Evolutionary conservation across 2,329 filamentous ascomycete genomes (phyloP).

Genomic region (Fusarium sp.): DNA sequence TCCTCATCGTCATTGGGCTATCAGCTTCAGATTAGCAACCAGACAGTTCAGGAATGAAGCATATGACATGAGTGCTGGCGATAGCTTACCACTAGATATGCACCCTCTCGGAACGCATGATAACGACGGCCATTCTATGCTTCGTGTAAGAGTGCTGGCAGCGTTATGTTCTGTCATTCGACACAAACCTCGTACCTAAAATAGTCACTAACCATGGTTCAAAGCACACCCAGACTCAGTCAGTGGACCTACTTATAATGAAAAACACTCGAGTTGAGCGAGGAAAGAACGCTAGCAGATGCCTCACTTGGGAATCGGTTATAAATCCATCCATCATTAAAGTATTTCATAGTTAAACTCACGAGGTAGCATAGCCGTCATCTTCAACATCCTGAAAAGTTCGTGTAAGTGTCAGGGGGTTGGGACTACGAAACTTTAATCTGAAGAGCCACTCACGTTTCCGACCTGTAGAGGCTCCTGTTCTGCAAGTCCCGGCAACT

Average conservation of each 20-base stretch:
- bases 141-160: not conserved
- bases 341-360: not conserved
- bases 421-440: not conserved
- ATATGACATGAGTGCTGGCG: too few species aligned
- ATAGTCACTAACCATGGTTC: not conserved
- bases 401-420: not conserved
- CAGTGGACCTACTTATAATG: not conserved
- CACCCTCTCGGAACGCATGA: not conserved
- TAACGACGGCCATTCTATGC: not conserved
- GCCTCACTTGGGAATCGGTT: not conserved
- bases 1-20: not conserved
- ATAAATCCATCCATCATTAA: not conserved
- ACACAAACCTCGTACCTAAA: not conserved
- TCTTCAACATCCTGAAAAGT: not conserved
- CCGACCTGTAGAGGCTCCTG: not conserved
- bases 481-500: not conserved
- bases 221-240: not conserved
- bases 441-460: not conserved
- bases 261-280: not conserved
- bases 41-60: not conserved
- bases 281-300: not conserved
- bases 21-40: not conserved
- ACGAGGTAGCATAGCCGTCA: not conserved
- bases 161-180: not conserved
- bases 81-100: not conserved